Evolutionary conservation across 2,329 filamentous ascomycete genomes (phyloP), one percentile per base, ranked within the genome.

Genomic region (Penicillium sp.): DNA sequence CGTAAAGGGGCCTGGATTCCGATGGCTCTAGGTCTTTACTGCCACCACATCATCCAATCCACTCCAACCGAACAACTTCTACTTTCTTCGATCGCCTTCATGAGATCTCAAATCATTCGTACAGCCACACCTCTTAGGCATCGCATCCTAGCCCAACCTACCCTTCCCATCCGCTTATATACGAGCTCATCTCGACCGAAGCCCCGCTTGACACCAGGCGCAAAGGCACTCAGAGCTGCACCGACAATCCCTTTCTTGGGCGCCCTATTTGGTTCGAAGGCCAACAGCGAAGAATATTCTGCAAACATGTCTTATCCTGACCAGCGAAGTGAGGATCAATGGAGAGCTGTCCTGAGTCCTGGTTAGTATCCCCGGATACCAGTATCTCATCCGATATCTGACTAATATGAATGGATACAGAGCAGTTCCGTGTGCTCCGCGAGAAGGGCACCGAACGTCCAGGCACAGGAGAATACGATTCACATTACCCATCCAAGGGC

Each of bases 341-440:
- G 95, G 95, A 89, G 88, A 67, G 91, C 94, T 8, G 86, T 97
- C 60, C 81, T 99, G 57, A 93, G 83, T 59, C 85, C 85, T 73
- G 88, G 88, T 90, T 79, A 30, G 77, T 75, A 28, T 13, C 26
- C n/a, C 25, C 28, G 11, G 40, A 46, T 49, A 68, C 80, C 80
- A 70, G 78, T 80, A 82, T 75, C 43, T 6, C n/a, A n/a, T 30
- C 55, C 46, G 30, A 52, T 35, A 5, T 55, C 26, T 33, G 30
- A 46, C 55, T 58, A 43, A 59, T 40, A 25, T 11, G 37, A 25
- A n/a, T 48, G 2, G 7, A 30, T 38, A 57, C n/a, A 97, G 94
- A 97, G 73, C 95, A 99, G 84, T 99, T 98, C 83, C 91, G 92
- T 66, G 85, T 99, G 73, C 87, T 99, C 58, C 90, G 95, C 65